Evolutionary conservation across 192 early-diverging fungal genomes (phyloP).

Genomic region (Coemansia pectinata): DNA sequence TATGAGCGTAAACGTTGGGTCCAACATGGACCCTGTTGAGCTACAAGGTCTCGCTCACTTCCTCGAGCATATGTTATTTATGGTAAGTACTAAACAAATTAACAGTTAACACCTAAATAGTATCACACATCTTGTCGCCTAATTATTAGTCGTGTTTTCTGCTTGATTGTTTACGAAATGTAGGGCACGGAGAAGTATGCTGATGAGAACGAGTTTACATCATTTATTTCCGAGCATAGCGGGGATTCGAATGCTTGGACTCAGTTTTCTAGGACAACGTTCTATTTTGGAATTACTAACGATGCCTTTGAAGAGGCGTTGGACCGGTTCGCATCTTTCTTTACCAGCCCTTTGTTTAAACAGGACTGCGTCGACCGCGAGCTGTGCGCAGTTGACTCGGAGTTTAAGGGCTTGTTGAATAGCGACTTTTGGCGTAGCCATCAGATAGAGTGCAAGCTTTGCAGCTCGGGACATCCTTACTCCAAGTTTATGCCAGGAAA

Average conservation of each 20-base stretch:
- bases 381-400: slow-evolving; percentile 87
- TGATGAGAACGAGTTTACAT: slow-evolving; percentile 62
- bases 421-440: slow-evolving; percentile 46
- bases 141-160: not conserved
- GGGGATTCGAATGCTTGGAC: slow-evolving; percentile 33
- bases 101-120: not conserved
- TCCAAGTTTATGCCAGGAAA: slow-evolving; percentile 84
- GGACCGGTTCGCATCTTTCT: slow-evolving; percentile 79
- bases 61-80: slow-evolving; percentile 67
- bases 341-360: slow-evolving; percentile 81
- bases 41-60: slow-evolving; percentile 68
- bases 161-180: not conserved
- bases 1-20: slow-evolving; percentile 62
- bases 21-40: slow-evolving; percentile 58
- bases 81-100: slow-evolving; percentile 17
- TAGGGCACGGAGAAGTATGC: slow-evolving; percentile 71
- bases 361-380: slow-evolving; percentile 81
- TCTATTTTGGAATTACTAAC: slow-evolving; percentile 15
- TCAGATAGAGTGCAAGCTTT: not conserved
- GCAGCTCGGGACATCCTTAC: slow-evolving; percentile 69
- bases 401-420: slow-evolving; percentile 79
- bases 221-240: slow-evolving; percentile 23
- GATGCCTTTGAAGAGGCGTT: slow-evolving; percentile 59
- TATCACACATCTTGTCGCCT: not conserved
- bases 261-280: slow-evolving; percentile 4